These are phyloP conservation scores for Trichoderma lentiforme DNA, from an alignment of 2,329 filamentous ascomycete species.

Conservation along the genomic window DNA sequence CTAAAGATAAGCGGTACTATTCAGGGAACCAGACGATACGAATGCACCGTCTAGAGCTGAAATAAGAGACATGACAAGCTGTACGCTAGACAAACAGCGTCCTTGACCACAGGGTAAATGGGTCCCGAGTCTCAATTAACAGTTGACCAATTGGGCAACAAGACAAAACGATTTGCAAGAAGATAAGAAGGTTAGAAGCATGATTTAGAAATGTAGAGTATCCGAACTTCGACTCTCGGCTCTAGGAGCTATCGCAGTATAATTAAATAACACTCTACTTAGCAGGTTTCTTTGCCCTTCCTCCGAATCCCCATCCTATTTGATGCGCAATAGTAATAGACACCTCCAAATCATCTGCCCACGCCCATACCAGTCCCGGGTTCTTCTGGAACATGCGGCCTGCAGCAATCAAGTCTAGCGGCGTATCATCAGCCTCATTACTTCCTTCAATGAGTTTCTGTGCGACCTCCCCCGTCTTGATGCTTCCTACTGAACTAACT, in stretches of 20 bases:
- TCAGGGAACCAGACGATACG: rapidly evolving
- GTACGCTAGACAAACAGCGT: too few species aligned
- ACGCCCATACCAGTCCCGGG: conserved; percentile 53
- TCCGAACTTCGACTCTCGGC: neutral
- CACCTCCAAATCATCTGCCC: conserved; percentile 51
- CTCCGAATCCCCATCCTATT: conserved; percentile 54
- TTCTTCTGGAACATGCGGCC: conserved; percentile 58
- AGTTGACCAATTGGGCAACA: too few species aligned
- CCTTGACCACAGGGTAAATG: too few species aligned
- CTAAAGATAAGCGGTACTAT: too few species aligned
- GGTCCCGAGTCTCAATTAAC: too few species aligned
- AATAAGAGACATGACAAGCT: too few species aligned
- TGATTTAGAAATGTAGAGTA: neutral
- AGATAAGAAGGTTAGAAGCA: neutral
- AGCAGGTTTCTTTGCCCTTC: conserved; percentile 1
- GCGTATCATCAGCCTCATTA: neutral
- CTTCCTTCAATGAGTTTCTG: conserved; percentile 44
- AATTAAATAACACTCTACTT: neutral
- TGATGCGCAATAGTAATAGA: conserved; percentile 49
- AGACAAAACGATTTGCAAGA: rapidly evolving
- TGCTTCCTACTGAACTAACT: conserved; percentile 48
- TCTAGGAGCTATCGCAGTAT: neutral
- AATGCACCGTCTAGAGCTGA: too few species aligned
- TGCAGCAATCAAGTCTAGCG: conserved; percentile 47
- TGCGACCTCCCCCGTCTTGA: conserved; percentile 43